Conservation (phyloP, 495 filamentous ascomycete genomes). For the Pyrenula aspistea region DNA sequence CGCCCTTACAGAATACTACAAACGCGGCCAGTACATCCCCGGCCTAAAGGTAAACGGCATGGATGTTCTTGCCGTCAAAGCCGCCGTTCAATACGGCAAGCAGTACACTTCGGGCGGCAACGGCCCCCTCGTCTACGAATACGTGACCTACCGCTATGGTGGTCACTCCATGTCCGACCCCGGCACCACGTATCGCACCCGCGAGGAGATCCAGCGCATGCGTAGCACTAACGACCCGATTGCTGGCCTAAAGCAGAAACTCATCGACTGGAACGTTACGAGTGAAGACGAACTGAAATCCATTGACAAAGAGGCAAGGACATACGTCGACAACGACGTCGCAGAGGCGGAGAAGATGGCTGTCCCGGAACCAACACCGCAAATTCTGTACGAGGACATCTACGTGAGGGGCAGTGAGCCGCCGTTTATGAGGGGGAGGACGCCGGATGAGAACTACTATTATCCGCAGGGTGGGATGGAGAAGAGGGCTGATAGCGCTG, state of each 20-base stretch:
- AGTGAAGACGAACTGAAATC: slow-evolving; percentile 93
- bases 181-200: slow-evolving; percentile 96
- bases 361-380: slow-evolving; percentile 57
- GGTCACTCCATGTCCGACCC: slow-evolving; percentile 99
- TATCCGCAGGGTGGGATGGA: slow-evolving; percentile 35
- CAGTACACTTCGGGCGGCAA: slow-evolving; percentile 68
- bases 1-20: slow-evolving; percentile 98
- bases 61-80: slow-evolving; percentile 97
- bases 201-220: slow-evolving; percentile 99
- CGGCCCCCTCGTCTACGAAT: slow-evolving; percentile 92
- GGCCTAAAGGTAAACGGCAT: slow-evolving; percentile 99
- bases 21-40: slow-evolving; percentile 98
- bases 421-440: slow-evolving; percentile 77
- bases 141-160: slow-evolving; percentile 98
- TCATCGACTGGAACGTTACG: slow-evolving; percentile 86
- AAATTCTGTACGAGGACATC: slow-evolving; percentile 92
- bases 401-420: slow-evolving; percentile 91
- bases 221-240: slow-evolving; percentile 96
- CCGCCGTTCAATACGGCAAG: slow-evolving; percentile 85
- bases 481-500: not conserved
- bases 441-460: slow-evolving; percentile 89
- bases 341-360: slow-evolving; percentile 78
- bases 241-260: slow-evolving; percentile 92
- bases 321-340: slow-evolving; percentile 79
- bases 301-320: slow-evolving; percentile 85